Evolutionary conservation across 2,329 filamentous ascomycete genomes (phyloP).

Genomic region (Exserohilum turcica): DNA sequence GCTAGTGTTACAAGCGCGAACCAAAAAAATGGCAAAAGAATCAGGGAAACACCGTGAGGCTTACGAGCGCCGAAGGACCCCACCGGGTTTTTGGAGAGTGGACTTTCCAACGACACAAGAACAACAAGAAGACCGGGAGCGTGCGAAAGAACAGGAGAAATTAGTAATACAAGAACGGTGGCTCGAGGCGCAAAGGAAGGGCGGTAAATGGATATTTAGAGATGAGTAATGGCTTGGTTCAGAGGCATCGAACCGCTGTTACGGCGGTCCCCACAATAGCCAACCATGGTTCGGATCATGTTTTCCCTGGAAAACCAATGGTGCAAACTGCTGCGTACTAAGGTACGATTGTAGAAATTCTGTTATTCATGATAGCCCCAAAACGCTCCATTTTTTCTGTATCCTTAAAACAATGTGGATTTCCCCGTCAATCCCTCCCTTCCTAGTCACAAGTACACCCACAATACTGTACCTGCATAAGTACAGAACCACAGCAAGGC

Average conservation of each 20-base stretch:
- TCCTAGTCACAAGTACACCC: not conserved
- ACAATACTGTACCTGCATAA: not conserved
- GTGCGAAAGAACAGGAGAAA: conserved; percentile 67
- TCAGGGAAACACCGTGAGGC: conserved; percentile 78
- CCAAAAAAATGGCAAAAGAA: conserved; percentile 72
- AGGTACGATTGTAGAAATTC: not conserved
- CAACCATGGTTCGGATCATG: not conserved
- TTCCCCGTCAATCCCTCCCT: not conserved
- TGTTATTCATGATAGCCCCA: not conserved
- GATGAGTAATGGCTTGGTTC: conserved; percentile 64
- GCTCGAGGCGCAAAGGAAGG: conserved; percentile 77
- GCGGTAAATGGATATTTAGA: conserved; percentile 78
- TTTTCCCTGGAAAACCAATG: no score
- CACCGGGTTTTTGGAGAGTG: conserved; percentile 87
- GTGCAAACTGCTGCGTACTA: no score
- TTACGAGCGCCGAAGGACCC: conserved; percentile 72
- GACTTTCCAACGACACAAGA: conserved; percentile 93
- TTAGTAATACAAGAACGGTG: conserved; percentile 73
- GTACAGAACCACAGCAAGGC: not conserved
- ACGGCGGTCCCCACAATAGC: not conserved
- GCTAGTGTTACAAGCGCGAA: conserved; percentile 76
- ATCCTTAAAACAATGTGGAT: not conserved
- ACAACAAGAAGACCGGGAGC: conserved; percentile 65
- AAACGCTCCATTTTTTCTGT: no score
- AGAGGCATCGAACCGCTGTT: not conserved